These are phyloP conservation scores for Periconia sp. DNA, from an alignment of 2,329 filamentous ascomycete genomes.

Conservation along the genomic window DNA sequence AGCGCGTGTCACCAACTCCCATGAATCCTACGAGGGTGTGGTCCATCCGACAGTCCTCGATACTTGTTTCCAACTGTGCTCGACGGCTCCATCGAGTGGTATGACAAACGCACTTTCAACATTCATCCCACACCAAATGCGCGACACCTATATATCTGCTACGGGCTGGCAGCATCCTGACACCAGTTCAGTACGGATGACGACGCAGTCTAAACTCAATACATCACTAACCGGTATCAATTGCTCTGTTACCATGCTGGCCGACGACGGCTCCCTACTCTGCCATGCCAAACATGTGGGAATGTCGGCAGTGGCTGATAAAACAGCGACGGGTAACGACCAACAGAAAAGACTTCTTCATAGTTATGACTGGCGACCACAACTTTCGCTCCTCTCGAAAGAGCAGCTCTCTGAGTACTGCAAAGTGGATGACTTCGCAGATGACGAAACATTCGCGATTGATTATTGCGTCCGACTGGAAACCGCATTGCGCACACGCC, in stretches of 20 bases:
- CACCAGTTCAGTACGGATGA: neutral
- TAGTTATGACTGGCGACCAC: conserved; percentile 9
- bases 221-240: neutral
- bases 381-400: conserved; percentile 1
- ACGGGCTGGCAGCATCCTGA: conserved; percentile 3
- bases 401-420: conserved; percentile 2
- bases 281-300: neutral
- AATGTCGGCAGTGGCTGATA: neutral
- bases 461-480: neutral
- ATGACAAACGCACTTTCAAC: neutral
- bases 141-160: conserved; percentile 4
- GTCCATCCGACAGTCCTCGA: conserved; percentile 10
- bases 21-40: neutral
- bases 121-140: conserved; percentile 3
- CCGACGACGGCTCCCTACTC: neutral
- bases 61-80: conserved; percentile 1
- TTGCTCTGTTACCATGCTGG: conserved; percentile 1
- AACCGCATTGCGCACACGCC: neutral
- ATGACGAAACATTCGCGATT: neutral
- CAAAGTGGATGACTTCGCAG: neutral
- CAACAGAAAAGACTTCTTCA: conserved; percentile 5
- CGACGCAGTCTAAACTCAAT: conserved; percentile 1
- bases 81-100: conserved; percentile 4
- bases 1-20: neutral
- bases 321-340: neutral